These are phyloP conservation scores for Russula lepida DNA, from an alignment of 768 basidiomycete species.

Conservation along the genomic window DNA sequence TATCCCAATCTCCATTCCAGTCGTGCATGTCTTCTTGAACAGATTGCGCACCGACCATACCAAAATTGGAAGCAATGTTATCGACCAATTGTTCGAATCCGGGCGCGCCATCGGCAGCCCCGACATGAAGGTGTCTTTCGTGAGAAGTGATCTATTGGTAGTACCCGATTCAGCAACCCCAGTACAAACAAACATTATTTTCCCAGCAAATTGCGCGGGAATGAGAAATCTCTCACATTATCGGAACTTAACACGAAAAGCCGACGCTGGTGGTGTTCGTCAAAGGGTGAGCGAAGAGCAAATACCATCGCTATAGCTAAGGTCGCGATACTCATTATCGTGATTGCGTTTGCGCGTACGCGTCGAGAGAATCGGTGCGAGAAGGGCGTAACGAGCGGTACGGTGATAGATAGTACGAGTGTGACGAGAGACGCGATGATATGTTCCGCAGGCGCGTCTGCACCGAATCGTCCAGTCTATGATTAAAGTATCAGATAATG, in stretches of 20 bases:
- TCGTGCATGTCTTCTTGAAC: slow-evolving; percentile 56
- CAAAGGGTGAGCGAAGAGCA: slow-evolving; percentile 55
- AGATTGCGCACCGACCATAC: slow-evolving; percentile 34
- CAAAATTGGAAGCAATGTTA: slow-evolving; percentile 54
- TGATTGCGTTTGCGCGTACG: slow-evolving; percentile 33
- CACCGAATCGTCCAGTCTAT: slow-evolving; percentile 76
- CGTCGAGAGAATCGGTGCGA: slow-evolving; percentile 56
- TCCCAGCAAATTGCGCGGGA: background rate
- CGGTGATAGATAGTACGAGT: slow-evolving; percentile 42
- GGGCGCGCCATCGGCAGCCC: slow-evolving; percentile 74
- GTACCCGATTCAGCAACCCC: background rate
- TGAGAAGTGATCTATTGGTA: slow-evolving; percentile 52
- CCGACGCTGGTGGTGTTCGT: slow-evolving; percentile 79
- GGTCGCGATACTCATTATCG: slow-evolving; percentile 40
- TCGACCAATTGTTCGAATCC: slow-evolving; percentile 57
- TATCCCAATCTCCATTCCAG: slow-evolving; percentile 83
- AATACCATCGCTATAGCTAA: slow-evolving; percentile 53
- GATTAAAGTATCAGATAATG: background rate
- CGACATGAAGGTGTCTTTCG: slow-evolving; percentile 72
- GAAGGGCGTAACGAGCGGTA: slow-evolving; percentile 63
- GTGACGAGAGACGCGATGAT: slow-evolving; percentile 77
- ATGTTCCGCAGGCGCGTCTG: slow-evolving; percentile 77
- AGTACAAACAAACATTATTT: background rate
- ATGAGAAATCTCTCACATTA: slow-evolving; percentile 48
- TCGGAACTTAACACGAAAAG: slow-evolving; percentile 78